A percentile compares a stretch with the other conserved stretches of the same genome.
Conservation (phyloP, 495 filamentous ascomycete species). For the Tuber aestivum region DNA sequence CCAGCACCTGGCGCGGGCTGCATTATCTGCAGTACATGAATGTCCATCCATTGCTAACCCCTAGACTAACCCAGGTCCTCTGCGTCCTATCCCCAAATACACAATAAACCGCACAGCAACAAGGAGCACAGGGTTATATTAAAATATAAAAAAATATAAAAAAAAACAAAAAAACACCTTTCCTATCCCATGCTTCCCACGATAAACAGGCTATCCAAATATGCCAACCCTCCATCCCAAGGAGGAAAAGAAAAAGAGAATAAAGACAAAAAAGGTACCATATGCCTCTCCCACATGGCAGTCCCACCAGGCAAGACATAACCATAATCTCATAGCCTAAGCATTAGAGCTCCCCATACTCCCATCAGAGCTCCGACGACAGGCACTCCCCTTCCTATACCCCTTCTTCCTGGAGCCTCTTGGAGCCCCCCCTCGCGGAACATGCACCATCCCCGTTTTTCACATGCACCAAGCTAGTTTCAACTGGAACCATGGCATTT, state of each 20-base stretch:
- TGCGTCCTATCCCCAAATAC: background rate
- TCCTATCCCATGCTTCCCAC: background rate
- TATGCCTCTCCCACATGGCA: background rate
- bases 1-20: background rate
- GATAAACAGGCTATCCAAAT: background rate
- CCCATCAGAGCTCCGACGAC: slow-evolving; percentile 31
- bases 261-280: background rate
- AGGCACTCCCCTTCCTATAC: slow-evolving; percentile 36
- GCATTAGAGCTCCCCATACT: slow-evolving; percentile 30
- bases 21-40: background rate
- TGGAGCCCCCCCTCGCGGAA: slow-evolving; percentile 22
- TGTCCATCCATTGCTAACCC: background rate
- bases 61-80: background rate
- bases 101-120: background rate
- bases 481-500: slow-evolving; percentile 22
- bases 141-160: slow-evolving; percentile 3
- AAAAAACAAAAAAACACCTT: background rate
- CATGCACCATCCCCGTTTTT: slow-evolving; percentile 22
- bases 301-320: slow-evolving; percentile 25
- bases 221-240: background rate
- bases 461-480: slow-evolving; percentile 22
- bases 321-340: slow-evolving; percentile 35
- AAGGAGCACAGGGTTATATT: background rate
- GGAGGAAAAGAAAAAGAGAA: background rate
- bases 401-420: slow-evolving; percentile 26